phyloP scores from a whole-genome alignment of 305 asterid species.

The Solanum hybrid region DNA sequence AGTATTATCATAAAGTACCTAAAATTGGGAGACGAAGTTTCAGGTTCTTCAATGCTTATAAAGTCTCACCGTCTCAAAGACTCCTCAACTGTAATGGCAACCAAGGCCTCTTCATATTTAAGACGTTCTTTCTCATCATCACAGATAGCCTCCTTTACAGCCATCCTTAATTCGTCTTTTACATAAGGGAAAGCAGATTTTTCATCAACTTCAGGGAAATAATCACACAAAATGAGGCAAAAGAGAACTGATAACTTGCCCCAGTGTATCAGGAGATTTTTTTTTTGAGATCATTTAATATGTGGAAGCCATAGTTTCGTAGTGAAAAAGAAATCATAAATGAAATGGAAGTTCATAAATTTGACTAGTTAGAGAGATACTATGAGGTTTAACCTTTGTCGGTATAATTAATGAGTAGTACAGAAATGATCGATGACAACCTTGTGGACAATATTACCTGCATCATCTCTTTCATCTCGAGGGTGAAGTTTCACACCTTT shows the following conservation, averaged over 20 bases:
- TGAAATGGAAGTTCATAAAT: background rate
- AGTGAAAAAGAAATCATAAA: background rate
- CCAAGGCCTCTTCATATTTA: slow-evolving; percentile 68
- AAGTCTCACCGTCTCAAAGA: slow-evolving; percentile 65
- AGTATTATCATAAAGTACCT: background rate
- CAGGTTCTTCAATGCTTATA: background rate
- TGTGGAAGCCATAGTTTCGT: background rate
- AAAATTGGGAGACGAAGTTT: background rate
- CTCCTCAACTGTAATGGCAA: slow-evolving; percentile 86
- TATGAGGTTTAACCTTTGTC: background rate
- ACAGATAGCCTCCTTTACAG: slow-evolving; percentile 86
- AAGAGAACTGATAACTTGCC: background rate
- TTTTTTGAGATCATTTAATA: background rate
- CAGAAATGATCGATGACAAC: background rate
- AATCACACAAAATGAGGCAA: background rate
- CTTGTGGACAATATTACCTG: slow-evolving; percentile 38
- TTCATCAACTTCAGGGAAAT: slow-evolving; percentile 6
- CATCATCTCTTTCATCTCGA: slow-evolving; percentile 67
- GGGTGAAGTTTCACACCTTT: slow-evolving; percentile 57
- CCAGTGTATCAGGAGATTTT: background rate
- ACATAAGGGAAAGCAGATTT: slow-evolving; percentile 5
- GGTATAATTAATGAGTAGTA: background rate
- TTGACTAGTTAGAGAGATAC: background rate
- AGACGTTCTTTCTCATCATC: slow-evolving; percentile 47
- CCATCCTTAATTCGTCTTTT: slow-evolving; percentile 85